Evolutionary conservation across 192 early-diverging fungal species (phyloP).

Genomic region (Spizellomyces punctatus): DNA sequence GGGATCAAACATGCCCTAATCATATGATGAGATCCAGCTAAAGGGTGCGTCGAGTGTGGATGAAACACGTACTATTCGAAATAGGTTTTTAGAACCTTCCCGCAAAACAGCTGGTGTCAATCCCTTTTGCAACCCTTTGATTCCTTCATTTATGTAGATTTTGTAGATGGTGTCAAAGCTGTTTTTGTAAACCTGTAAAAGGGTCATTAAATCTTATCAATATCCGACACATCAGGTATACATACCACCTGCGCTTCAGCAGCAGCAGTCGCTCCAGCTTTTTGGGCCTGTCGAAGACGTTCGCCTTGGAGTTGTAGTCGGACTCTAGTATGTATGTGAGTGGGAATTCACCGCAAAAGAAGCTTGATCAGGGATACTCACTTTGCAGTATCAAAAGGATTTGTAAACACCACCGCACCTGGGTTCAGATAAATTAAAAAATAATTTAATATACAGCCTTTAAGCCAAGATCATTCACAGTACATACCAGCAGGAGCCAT

Average conservation of each 20-base stretch:
- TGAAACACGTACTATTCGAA: slow-evolving; percentile 56
- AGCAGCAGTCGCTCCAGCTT: slow-evolving; percentile 19
- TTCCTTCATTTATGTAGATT: slow-evolving; percentile 66
- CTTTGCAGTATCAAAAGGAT: slow-evolving; percentile 80
- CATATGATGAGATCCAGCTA: not conserved
- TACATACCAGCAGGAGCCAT: slow-evolving; percentile 60
- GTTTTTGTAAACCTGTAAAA: slow-evolving; percentile 59
- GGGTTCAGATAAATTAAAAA: not conserved
- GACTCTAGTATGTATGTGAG: slow-evolving; percentile 38
- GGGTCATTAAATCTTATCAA: not conserved
- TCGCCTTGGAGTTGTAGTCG: slow-evolving; percentile 72
- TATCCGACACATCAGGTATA: slow-evolving; percentile 1
- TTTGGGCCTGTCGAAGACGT: slow-evolving; percentile 41
- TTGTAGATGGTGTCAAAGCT: slow-evolving; percentile 69
- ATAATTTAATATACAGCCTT: not conserved
- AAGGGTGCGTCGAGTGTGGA: no score
- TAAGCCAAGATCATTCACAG: not conserved
- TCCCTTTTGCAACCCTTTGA: slow-evolving; percentile 72
- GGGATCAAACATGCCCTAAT: slow-evolving; percentile 71
- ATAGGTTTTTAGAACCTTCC: slow-evolving; percentile 75
- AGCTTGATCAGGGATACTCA: slow-evolving; percentile 19
- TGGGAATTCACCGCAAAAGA: not conserved
- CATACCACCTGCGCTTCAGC: slow-evolving; percentile 17
- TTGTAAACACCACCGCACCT: slow-evolving; percentile 75
- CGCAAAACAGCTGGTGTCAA: slow-evolving; percentile 70